phyloP scores from a whole-genome alignment of 768 basidiomycete genomes.

The Suillus variegatus region DNA sequence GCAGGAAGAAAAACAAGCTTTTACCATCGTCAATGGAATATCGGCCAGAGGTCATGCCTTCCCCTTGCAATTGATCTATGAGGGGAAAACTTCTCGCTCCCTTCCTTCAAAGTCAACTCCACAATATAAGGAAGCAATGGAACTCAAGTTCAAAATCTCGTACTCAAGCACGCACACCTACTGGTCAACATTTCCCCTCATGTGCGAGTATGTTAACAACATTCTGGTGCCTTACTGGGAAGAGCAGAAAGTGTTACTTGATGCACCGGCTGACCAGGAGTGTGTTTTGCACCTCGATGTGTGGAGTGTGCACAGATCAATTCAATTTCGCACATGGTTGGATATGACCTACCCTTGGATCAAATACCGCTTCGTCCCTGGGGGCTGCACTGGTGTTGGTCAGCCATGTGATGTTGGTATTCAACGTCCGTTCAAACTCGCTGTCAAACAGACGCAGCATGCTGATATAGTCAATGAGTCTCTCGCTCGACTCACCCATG shows the following conservation, averaged over 20 bases:
- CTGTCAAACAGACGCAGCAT: not conserved
- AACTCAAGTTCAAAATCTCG: not conserved
- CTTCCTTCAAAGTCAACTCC: not conserved
- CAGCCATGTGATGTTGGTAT: not conserved
- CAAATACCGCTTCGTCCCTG: not conserved
- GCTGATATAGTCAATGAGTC: not conserved
- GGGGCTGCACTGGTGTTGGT: not conserved
- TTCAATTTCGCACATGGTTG: not conserved
- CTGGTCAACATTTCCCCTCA: not conserved
- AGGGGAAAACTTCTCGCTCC: not conserved
- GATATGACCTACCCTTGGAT: conserved; percentile 1
- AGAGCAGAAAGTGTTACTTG: not conserved
- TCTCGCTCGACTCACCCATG: not conserved
- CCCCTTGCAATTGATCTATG: not conserved
- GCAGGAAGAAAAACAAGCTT: not conserved
- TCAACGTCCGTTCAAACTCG: not conserved
- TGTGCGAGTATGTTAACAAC: not conserved
- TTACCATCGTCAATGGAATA: not conserved
- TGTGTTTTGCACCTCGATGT: not conserved
- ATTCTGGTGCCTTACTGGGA: not conserved
- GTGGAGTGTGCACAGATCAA: not conserved
- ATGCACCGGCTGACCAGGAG: not conserved
- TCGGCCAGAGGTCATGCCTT: not conserved
- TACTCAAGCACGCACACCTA: not conserved
- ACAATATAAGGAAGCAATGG: not conserved